Conservation (phyloP, 768 basidiomycete genomes). For the Boletus pseudo-olivaceus region DNA sequence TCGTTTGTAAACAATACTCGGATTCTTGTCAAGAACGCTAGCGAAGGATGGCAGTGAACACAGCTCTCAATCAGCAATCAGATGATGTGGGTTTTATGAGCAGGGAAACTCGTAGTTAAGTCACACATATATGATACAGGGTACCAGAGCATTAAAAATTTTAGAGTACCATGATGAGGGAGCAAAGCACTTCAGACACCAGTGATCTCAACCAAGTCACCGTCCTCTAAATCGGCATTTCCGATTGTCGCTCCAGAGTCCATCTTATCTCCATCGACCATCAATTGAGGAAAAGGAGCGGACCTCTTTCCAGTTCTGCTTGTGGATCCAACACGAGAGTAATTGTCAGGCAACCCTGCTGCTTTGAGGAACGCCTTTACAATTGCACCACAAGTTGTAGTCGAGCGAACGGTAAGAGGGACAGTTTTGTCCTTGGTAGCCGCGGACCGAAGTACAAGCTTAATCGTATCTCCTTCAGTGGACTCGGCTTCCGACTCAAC, state of each 20-base stretch:
- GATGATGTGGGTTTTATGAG: not conserved
- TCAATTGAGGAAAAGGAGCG: constrained; percentile 35
- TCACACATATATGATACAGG: not conserved
- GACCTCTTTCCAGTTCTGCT: constrained; percentile 33
- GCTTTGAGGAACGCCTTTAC: constrained; percentile 72
- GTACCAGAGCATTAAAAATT: constrained; percentile 12
- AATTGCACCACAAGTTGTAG: constrained; percentile 74
- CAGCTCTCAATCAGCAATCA: not conserved
- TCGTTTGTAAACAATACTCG: constrained; percentile 92
- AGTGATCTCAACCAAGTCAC: constrained; percentile 73
- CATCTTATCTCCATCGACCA: constrained; percentile 72
- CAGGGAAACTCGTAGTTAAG: constrained; percentile 1
- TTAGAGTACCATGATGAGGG: constrained; percentile 6
- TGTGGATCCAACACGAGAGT: constrained; percentile 36
- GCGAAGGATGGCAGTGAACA: constrained; percentile 41
- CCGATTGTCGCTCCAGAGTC: constrained; percentile 57
- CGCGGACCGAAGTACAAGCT: constrained; percentile 60
- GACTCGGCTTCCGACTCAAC: constrained; percentile 36
- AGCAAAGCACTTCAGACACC: constrained; percentile 40
- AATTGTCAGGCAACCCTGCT: constrained; percentile 56
- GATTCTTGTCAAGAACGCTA: constrained; percentile 79
- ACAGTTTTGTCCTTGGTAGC: constrained; percentile 48
- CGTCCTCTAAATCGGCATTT: constrained; percentile 71
- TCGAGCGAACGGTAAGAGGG: constrained; percentile 64
- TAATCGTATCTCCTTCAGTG: constrained; percentile 49